Conservation (phyloP, 805 yeast species). For the Candida ipomoeae region DNA sequence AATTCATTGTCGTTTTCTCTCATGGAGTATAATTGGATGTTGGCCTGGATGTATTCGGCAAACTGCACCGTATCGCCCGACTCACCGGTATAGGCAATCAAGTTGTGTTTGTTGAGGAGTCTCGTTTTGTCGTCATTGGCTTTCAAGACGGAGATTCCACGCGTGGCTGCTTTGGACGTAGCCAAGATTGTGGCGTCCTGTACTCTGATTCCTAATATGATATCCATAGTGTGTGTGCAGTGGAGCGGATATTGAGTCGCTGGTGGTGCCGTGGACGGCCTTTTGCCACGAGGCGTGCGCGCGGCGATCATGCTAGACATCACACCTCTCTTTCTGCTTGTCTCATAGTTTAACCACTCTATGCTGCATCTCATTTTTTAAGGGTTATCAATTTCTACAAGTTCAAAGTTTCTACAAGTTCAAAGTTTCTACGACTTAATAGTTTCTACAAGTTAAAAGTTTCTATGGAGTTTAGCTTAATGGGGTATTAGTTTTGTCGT, state of each 20-base stretch:
- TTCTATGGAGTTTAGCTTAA: no score
- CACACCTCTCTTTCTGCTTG: no score
- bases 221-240: conserved; percentile 61
- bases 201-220: conserved; percentile 80
- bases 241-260: neutral
- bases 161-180: conserved; percentile 89
- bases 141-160: conserved; percentile 82
- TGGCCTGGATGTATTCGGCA: conserved; percentile 92
- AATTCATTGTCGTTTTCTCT: conserved; percentile 75
- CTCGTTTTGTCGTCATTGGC: conserved; percentile 79
- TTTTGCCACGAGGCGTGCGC: conserved; percentile 17
- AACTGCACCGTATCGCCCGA: conserved; percentile 95
- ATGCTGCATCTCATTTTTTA: no score
- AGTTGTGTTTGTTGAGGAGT: conserved; percentile 63
- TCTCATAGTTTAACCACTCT: no score
- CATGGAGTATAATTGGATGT: conserved; percentile 81
- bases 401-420: no score
- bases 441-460: no score
- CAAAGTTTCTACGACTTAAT: no score
- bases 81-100: conserved; percentile 92
- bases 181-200: conserved; percentile 80
- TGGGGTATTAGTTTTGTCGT: neutral
- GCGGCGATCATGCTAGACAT: neutral
- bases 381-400: no score
- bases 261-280: neutral